Evolutionary conservation across 2,329 filamentous ascomycete genomes (phyloP).

Genomic region (Truncatella angustata): DNA sequence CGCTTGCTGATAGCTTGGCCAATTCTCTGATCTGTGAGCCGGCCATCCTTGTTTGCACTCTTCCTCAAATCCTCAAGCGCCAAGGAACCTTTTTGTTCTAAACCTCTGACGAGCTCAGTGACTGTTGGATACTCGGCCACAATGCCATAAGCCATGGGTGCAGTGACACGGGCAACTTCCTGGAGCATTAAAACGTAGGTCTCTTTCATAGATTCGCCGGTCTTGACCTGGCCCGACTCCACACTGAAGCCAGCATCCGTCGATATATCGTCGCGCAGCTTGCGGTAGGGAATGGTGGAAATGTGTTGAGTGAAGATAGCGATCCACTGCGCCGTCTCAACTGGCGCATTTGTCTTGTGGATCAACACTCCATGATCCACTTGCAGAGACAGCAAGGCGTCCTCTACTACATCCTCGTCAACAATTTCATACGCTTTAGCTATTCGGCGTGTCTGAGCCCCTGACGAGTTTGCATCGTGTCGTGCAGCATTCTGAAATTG

Average conservation of each 20-base stretch:
- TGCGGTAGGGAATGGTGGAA: conserved; percentile 71
- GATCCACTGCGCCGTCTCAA: conserved; percentile 73
- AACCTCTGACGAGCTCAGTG: conserved; percentile 53
- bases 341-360: conserved; percentile 60
- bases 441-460: conserved; percentile 28
- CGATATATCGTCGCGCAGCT: conserved; percentile 45
- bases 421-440: conserved; percentile 52
- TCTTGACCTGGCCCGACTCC: conserved; percentile 72
- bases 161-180: conserved; percentile 70
- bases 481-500: conserved; percentile 66
- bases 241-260: conserved; percentile 70
- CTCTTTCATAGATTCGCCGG: conserved; percentile 63
- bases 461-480: conserved; percentile 24
- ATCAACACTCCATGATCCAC: conserved; percentile 65
- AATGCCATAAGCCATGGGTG: conserved; percentile 70
- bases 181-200: conserved; percentile 75
- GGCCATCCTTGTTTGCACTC: conserved; percentile 56
- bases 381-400: conserved; percentile 69
- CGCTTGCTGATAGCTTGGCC: conserved; percentile 59
- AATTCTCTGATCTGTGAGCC: conserved; percentile 50
- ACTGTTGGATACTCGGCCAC: conserved; percentile 59
- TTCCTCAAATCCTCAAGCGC: conserved; percentile 62
- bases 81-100: conserved; percentile 58
- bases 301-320: conserved; percentile 75
- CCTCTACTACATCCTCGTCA: conserved; percentile 67